Base-by-base conservation (phyloP, 306 rosid species). In the Rubus parviflorus region DNA sequence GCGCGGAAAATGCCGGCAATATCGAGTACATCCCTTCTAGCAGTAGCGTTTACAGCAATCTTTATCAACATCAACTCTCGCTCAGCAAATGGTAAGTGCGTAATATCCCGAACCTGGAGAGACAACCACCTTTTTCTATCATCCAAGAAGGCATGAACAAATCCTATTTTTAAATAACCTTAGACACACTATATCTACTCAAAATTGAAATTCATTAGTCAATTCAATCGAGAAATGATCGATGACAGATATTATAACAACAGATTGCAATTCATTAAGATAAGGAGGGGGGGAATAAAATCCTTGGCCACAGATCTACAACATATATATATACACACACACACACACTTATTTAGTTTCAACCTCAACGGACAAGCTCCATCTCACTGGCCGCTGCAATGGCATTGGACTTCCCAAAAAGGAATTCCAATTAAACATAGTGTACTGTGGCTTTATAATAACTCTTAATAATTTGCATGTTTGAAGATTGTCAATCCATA, bases 21-120 rank as follows among this genome's bases (percentile, higher is more conserved):
- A 77, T 87, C 91, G 2, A 87, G 91, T 56, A 87, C 89, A 53
- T 83, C 91, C 75, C 91, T 87, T 75, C 91, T 79, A 19, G 91
- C 91, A 62, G 82, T 47, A 70, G 89, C 8, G 65, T 87, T 87
- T 70, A 77, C 89, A 13, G 91, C 87, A 68, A 87, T 71, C 86
- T 87, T 87, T 78, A 85, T 78, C 84, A 87, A 58, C 89, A 87
- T 87, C 62, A 87, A 78, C 71, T 87, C 91, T 74, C 91, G 74
- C 86, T 87, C 91, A 1, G 91, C 86, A 73, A 87, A 87, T 2
- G 91, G 91, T 64, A 47, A 57, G 84, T 83, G 81, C 35, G 83
- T 87, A 20, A 87, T 57, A 85, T 87, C 89, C 78, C 15, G 73
- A 49, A 87, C 91, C 89, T 85, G 83, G 54, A 79, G 72, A 77